Conservation (phyloP, 1,139 yeast species). For the Suhomyces bolitotheri region DNA sequence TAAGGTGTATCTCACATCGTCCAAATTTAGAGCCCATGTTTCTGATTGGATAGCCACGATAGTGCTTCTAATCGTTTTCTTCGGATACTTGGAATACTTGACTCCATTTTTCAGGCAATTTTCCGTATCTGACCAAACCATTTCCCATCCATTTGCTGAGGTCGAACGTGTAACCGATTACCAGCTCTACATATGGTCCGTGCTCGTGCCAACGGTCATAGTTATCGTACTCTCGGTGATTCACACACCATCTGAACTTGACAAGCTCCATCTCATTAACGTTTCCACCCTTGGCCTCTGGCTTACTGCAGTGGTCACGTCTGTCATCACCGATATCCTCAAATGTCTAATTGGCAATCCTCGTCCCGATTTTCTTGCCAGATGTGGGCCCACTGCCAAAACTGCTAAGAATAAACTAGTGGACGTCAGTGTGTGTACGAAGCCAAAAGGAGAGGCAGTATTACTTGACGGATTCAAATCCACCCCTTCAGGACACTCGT, state of each 20-base stretch:
- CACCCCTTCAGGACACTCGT: constrained; percentile 82
- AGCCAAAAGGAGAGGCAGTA: constrained; percentile 50
- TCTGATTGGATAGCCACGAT: constrained; percentile 22
- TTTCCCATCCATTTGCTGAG: constrained; percentile 24
- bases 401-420: constrained; percentile 19
- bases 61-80: constrained; percentile 18
- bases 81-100: constrained; percentile 23
- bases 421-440: constrained; percentile 32
- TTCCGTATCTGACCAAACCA: constrained; percentile 17
- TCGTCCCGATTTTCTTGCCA: constrained; percentile 27
- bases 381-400: constrained; percentile 21
- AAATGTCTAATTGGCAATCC: constrained; percentile 30
- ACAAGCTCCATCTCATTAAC: constrained; percentile 22
- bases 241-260: constrained; percentile 12
- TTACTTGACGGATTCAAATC: constrained; percentile 72
- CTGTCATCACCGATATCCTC: constrained; percentile 27
- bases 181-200: constrained; percentile 19
- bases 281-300: constrained; percentile 19
- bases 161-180: constrained; percentile 23
- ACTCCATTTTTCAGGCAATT: constrained; percentile 23
- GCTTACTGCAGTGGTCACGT: constrained; percentile 31
- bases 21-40: constrained; percentile 14
- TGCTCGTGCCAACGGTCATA: constrained; percentile 17
- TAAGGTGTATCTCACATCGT: constrained; percentile 15
- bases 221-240: constrained; percentile 16